Percentiles rank a stretch among this genome's conserved stretches.
Evolutionary conservation across 306 rosid genomes (phyloP).

Genomic region (Glycine latifolia): DNA sequence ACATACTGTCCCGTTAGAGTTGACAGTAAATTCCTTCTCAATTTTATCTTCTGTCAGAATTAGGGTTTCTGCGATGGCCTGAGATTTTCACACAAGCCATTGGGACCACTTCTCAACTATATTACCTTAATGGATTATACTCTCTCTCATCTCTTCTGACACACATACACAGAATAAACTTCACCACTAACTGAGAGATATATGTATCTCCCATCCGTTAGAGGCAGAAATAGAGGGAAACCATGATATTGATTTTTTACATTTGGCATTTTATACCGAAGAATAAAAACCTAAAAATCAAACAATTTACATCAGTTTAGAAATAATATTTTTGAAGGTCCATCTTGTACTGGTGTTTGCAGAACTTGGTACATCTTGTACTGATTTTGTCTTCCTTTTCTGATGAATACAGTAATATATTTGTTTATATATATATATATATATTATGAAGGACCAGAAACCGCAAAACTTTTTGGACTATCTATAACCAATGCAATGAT

Average conservation of each 20-base stretch:
- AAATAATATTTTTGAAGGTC: constrained; percentile 9
- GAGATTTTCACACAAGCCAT: constrained; percentile 29
- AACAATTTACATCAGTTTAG: not conserved
- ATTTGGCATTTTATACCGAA: not conserved
- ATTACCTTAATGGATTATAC: constrained; percentile 30
- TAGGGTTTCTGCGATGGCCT: constrained; percentile 52
- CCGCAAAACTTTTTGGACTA: constrained; percentile 38
- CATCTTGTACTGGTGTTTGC: not conserved
- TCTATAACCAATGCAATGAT: constrained; percentile 25
- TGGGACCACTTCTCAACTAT: constrained; percentile 87
- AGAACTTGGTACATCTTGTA: not conserved
- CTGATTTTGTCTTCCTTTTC: no score
- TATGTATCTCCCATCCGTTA: not conserved
- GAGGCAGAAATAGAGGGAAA: not conserved
- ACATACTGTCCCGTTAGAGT: constrained; percentile 46
- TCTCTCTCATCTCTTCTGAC: constrained; percentile 26
- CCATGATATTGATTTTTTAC: not conserved
- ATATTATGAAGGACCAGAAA: not conserved
- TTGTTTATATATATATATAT: no score
- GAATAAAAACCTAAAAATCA: constrained; percentile 25
- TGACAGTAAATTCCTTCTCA: constrained; percentile 40
- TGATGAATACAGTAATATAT: no score
- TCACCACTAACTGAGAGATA: constrained; percentile 5
- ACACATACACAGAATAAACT: constrained; percentile 6
- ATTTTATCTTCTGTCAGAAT: constrained; percentile 51